Base-by-base conservation (phyloP, 208 protist species). In the Wallacemonas rigidus region DNA sequence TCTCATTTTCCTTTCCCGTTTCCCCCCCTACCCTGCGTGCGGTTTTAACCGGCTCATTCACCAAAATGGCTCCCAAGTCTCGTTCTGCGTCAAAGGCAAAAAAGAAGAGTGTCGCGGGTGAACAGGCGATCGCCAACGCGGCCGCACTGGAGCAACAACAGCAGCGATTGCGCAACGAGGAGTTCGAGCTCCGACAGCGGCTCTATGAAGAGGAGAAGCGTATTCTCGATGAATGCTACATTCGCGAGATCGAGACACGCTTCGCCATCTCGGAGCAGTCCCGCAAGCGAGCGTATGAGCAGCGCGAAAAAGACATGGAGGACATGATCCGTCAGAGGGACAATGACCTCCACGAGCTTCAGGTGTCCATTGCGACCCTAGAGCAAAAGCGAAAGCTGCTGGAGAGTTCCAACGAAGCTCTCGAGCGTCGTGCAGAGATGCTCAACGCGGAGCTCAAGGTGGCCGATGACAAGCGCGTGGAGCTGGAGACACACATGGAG, bases 361-460 rank as follows among this genome's bases (percentile, higher is more conserved):
- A 79, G 11, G 87, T 82, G 44, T 79, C 82, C 62, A 35, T 93
- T 26, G 61, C 26, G 9, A 87, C 75, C 9, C 60, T 92, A 56
- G 72, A 91, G 72, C 83, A 90, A 60, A 79, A 82, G 36, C 71
- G 83, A 5, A 65, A 75, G 9, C 26, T 75, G 39, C 65, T 93
- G 35, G 76, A 91, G 67, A 82, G 80, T 64, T 88, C 94, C 50
- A 80, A 85, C 51, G 85, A 93, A 40, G 87, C 86, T 2, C 82
- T 88, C 15, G 72, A 85, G 55, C 81, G 87, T 2, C 87, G 89
- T 15, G 63, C 82, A 15, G 84, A 81, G 38, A 82, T 88, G 68
- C 71, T 96, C 5, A 74, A 54, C 11, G 89, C 93, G 69, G 89
- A 95, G 72, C 81, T 96, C 7, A 89, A 95, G 71, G 67, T 88